Conservation (phyloP, 176 grass and related monocot species). For the Bromus sterilis region DNA sequence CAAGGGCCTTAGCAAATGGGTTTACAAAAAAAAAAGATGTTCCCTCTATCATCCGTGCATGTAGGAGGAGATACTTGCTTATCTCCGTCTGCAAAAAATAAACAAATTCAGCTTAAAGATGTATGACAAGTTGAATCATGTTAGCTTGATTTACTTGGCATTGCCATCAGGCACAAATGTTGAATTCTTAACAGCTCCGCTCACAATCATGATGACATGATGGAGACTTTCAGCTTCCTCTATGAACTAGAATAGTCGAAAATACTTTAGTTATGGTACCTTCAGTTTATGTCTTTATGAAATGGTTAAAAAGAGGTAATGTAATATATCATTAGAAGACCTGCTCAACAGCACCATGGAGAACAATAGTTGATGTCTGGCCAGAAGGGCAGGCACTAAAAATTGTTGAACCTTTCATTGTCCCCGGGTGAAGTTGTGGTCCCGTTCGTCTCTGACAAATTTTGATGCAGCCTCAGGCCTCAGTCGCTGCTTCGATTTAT, state of each 20-base stretch:
- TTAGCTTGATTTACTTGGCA: conserved; percentile 39
- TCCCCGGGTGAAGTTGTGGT: too few relatives aligned
- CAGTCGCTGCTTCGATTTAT: too few relatives aligned
- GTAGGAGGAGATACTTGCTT: conserved; percentile 60
- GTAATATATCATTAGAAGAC: conserved; percentile 12
- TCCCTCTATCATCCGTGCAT: conserved; percentile 63
- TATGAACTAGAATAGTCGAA: conserved; percentile 42
- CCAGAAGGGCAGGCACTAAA: conserved; percentile 79
- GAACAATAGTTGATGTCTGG: conserved; percentile 84
- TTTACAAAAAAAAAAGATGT: conserved; percentile 74
- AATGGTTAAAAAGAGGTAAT: background rate
- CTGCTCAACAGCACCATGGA: conserved; percentile 73
- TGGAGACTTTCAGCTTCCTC: conserved; percentile 85
- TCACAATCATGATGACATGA: conserved; percentile 85
- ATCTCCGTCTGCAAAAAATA: conserved; percentile 48
- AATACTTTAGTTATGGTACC: background rate
- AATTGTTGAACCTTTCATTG: conserved; percentile 81
- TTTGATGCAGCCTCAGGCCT: too few relatives aligned
- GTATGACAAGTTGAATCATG: background rate
- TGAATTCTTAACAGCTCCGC: conserved; percentile 74
- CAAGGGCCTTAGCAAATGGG: conserved; percentile 76
- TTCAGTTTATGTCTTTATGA: background rate
- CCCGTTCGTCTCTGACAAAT: too few relatives aligned
- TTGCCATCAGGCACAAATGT: conserved; percentile 70
- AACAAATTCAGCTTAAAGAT: background rate